Evolutionary conservation across 2,329 filamentous ascomycete species (phyloP).

Genomic region (Tricladium varicosporioides): DNA sequence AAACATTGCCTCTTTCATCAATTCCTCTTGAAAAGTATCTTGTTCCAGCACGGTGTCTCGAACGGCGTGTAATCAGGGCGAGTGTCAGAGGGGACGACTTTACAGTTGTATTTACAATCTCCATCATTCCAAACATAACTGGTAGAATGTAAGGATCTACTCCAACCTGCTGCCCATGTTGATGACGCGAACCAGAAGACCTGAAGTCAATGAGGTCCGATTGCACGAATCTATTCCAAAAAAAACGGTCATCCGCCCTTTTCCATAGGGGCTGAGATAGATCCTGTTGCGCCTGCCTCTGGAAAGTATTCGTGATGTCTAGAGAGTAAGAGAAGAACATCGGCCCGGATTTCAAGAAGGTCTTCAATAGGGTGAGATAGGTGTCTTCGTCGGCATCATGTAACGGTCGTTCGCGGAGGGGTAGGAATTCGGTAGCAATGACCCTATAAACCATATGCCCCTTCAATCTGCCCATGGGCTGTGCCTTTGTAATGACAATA

Average conservation of each 20-base stretch:
- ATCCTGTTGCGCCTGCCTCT: slow-evolving; percentile 81
- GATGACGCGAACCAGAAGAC: slow-evolving; percentile 57
- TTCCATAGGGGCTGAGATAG: slow-evolving; percentile 77
- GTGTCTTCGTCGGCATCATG: slow-evolving; percentile 93
- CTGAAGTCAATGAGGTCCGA: slow-evolving; percentile 90
- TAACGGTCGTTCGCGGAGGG: slow-evolving; percentile 86
- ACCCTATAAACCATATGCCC: slow-evolving; percentile 97
- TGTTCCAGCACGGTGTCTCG: slow-evolving; percentile 84
- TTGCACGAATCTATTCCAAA: slow-evolving; percentile 95
- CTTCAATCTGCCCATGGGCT: slow-evolving; percentile 85
- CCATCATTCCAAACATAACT: slow-evolving; percentile 93
- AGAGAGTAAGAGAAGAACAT: slow-evolving; percentile 99
- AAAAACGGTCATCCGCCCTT: slow-evolving; percentile 93
- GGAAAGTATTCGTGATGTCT: slow-evolving; percentile 95
- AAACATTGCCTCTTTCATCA: slow-evolving; percentile 91
- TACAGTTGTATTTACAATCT: slow-evolving; percentile 82
- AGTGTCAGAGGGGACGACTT: slow-evolving; percentile 84
- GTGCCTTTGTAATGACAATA: slow-evolving; percentile 91
- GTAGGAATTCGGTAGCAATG: slow-evolving; percentile 85
- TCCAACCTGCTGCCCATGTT: slow-evolving; percentile 68
- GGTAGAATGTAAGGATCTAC: slow-evolving; percentile 92
- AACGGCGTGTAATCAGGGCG: slow-evolving; percentile 83
- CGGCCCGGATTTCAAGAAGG: slow-evolving; percentile 76
- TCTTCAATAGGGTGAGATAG: slow-evolving; percentile 80
- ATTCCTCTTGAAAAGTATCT: slow-evolving; percentile 93